Percentiles rank a stretch among this genome's conserved stretches.
Conservation (phyloP, 2,329 filamentous ascomycete species). For the Stagonosporopsis chrysanthemi region DNA sequence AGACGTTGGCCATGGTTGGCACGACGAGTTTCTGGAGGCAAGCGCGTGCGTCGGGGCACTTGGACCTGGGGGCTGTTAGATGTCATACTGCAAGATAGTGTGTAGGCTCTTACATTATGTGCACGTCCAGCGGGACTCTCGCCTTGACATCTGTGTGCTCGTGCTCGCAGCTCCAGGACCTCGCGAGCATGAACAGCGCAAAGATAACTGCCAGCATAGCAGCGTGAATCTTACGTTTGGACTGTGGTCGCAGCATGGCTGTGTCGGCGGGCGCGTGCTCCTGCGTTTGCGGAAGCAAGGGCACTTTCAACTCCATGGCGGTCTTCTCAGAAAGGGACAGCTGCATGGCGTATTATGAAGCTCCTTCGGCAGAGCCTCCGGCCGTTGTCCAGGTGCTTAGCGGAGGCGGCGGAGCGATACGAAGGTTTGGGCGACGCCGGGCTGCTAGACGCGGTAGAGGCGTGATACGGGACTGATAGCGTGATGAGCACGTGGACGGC, state of each 20-base stretch:
- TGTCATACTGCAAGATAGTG: not conserved
- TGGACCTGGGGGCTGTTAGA: conserved; percentile 52
- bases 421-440: conserved; percentile 7
- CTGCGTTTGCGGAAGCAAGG: conserved; percentile 37
- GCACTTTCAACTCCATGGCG: conserved; percentile 41
- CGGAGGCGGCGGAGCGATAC: conserved; percentile 6
- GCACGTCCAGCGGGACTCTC: conserved; percentile 82
- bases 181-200: conserved; percentile 43
- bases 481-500: conserved; percentile 12
- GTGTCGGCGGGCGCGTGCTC: conserved; percentile 18
- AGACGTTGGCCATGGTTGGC: conserved; percentile 82
- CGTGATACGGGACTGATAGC: conserved; percentile 16
- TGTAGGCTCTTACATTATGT: conserved; percentile 73
- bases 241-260: conserved; percentile 27
- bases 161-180: conserved; percentile 38
- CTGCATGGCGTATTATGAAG: conserved; percentile 9
- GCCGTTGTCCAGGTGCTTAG: conserved; percentile 11
- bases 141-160: conserved; percentile 33
- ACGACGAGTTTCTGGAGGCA: conserved; percentile 83
- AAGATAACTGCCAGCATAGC: conserved; percentile 37
- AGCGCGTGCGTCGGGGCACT: conserved; percentile 89
- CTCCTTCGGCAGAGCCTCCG: conserved; percentile 10
- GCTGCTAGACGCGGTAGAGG: conserved; percentile 15
- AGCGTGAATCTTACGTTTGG: conserved; percentile 37
- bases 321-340: conserved; percentile 9